Conservation (phyloP, 1,139 yeast genomes). For the Arxiozyma slooffiae region DNA sequence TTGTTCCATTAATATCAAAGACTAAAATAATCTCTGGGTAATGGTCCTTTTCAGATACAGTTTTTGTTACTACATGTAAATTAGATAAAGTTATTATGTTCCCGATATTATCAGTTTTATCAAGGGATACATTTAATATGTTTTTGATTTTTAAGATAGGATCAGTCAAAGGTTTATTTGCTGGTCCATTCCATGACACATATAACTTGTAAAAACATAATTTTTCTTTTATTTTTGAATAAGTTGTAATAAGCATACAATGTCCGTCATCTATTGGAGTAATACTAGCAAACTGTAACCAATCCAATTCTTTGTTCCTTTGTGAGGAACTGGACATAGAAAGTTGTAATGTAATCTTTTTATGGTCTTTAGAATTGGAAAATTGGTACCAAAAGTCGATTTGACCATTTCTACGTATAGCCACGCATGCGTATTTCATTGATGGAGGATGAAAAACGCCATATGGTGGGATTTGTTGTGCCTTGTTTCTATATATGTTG, state of each 20-base stretch:
- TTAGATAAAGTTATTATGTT: constrained; percentile 17
- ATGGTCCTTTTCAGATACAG: constrained; percentile 23
- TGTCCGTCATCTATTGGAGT: constrained; percentile 29
- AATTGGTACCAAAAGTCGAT: constrained; percentile 32
- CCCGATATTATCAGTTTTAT: constrained; percentile 20
- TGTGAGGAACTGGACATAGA: constrained; percentile 15
- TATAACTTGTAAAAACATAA: constrained; percentile 25
- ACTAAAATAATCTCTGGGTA: constrained; percentile 25
- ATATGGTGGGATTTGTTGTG: constrained; percentile 28
- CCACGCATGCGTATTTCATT: constrained; percentile 30
- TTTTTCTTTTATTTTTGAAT: constrained; percentile 20
- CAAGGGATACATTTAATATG: constrained; percentile 20
- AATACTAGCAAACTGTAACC: constrained; percentile 27
- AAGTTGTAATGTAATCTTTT: constrained; percentile 27
- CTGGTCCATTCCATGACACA: constrained; percentile 28
- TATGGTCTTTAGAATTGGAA: constrained; percentile 31
- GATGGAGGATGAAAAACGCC: constrained; percentile 31
- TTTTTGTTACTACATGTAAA: constrained; percentile 24
- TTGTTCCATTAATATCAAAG: constrained; percentile 21
- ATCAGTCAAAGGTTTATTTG: constrained; percentile 22
- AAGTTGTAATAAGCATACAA: constrained; percentile 25
- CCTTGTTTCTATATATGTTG: constrained; percentile 26
- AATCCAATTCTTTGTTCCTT: constrained; percentile 25
- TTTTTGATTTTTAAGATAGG: constrained; percentile 25
- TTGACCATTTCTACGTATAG: constrained; percentile 29